Base-by-base conservation (phyloP, 1,284 basidiomycete species). In the Cronartium ribicola region DNA sequence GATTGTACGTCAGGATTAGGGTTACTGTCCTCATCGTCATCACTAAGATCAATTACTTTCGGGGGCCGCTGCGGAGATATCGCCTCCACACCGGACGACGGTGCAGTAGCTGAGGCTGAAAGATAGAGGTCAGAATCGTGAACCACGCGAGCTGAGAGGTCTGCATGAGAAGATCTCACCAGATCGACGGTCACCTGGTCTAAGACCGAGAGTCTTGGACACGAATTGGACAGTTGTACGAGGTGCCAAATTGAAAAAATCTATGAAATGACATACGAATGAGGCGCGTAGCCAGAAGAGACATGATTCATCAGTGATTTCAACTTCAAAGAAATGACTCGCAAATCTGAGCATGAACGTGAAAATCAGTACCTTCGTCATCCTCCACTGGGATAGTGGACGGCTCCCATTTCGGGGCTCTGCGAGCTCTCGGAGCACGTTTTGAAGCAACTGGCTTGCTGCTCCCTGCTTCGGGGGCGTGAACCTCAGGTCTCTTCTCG, bases 131-230 rank as follows among this genome's bases (percentile, higher is more conserved):
- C 29, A 29, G 29, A 29, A 29, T 29, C 29, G 29, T 29, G 29
- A 29, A 29, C 1, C 2, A 29, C 29, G 29, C 29, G 29, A 29
- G 29, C 29, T 29, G 29, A 29, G 29, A 29, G 29, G 29, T 29
- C 14, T 14, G 14, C 8, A 20, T 20, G n/a, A 14, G 48, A 14
- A 6, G 11, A 29, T 5, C 51, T 57, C 29, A 57, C 51, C 51
- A 20, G 51, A 57, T 57, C 51, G 51, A 57, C 51, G 51, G 29
- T 57, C 51, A 57, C 51, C 43, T 3, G 7, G 14, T 29, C 20
- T 61, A 20, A 70, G 55, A 11, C 67, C 67, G 22, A 70, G 67
- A 44, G 67, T 70, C 63, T 70, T 70, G 20, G 67, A 70, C 7
- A 70, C 67, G 22, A 70, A 70, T 14, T 63, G 67, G 20, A 63